phyloP scores from a whole-genome alignment of 306 rosid genomes.

The Dryas drummondii region DNA sequence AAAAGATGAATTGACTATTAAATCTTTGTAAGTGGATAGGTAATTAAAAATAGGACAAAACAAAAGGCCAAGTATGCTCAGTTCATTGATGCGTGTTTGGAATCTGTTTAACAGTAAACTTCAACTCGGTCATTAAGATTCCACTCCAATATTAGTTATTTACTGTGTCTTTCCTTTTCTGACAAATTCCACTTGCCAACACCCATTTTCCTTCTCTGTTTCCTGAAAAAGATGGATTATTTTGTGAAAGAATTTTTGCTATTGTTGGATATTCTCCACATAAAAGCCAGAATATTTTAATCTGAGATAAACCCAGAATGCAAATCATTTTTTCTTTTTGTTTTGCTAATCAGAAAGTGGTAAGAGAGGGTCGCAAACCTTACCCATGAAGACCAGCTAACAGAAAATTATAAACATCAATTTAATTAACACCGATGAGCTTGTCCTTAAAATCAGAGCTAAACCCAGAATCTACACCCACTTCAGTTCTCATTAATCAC shows the following conservation, averaged over 20 bases:
- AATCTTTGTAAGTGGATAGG: background rate
- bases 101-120: background rate
- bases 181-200: background rate
- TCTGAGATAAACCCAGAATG: conserved; percentile 30
- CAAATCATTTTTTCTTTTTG: conserved; percentile 14
- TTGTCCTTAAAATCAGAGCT: conserved; percentile 23
- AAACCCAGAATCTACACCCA: conserved; percentile 40
- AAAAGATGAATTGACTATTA: background rate
- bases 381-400: no score
- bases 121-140: background rate
- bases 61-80: background rate
- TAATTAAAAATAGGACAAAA: background rate
- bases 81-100: background rate
- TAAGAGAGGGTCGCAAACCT: background rate
- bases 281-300: no score
- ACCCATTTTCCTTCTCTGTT: background rate
- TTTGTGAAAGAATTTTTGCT: no score
- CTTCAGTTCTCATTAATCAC: conserved; percentile 10
- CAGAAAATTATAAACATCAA: background rate
- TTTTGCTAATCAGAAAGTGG: conserved; percentile 7
- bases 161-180: background rate
- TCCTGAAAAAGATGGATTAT: no score
- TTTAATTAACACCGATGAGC: conserved; percentile 11
- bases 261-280: no score
- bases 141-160: background rate